Evolutionary conservation across 768 basidiomycete genomes (phyloP).

Genomic region (Clavulina sp.): DNA sequence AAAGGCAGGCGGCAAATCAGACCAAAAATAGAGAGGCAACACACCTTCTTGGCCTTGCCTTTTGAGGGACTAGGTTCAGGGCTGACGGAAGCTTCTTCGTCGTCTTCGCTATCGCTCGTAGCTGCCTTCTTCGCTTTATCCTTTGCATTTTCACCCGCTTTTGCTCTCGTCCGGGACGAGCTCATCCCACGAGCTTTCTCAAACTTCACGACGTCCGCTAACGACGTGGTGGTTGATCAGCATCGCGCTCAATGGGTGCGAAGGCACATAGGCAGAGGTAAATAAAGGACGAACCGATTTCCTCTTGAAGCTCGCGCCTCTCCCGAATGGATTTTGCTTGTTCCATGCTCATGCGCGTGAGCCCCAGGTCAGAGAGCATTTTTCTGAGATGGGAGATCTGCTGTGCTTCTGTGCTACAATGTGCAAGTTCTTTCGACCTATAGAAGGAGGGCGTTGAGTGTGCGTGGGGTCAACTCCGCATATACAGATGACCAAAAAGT

Average conservation of each 20-base stretch:
- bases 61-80: too few relatives aligned
- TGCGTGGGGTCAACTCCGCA: neutral
- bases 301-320: conserved; percentile 57
- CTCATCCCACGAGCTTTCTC: conserved; percentile 17
- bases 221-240: neutral
- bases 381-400: conserved; percentile 49
- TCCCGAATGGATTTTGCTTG: conserved; percentile 62
- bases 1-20: too few relatives aligned
- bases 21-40: too few relatives aligned
- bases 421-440: conserved; percentile 40
- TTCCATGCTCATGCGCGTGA: conserved; percentile 59
- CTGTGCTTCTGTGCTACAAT: conserved; percentile 33
- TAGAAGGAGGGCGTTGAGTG: neutral
- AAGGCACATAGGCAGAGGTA: neutral
- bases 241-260: neutral
- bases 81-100: too few relatives aligned
- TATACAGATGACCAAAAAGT: neutral
- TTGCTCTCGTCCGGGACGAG: neutral
- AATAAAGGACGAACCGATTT: conserved; percentile 39
- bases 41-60: too few relatives aligned
- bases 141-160: neutral
- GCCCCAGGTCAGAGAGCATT: conserved; percentile 56
- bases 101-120: too few relatives aligned
- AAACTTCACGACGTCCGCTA: conserved; percentile 65
- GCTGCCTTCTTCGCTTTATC: too few relatives aligned